phyloP scores from a whole-genome alignment of 495 filamentous ascomycete genomes.

The Margaritispora aquatica region DNA sequence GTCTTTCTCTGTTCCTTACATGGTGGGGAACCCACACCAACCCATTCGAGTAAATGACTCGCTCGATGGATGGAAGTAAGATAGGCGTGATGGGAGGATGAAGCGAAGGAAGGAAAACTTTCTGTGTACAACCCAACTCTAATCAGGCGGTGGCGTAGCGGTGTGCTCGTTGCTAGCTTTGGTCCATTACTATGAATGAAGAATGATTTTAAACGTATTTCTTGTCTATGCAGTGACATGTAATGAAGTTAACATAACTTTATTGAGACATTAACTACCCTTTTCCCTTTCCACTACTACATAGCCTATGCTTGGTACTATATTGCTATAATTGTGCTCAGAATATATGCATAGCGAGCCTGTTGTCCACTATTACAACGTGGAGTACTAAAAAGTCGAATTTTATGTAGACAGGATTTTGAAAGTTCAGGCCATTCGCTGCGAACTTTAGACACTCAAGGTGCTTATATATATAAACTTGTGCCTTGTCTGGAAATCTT shows the following conservation, averaged over 20 bases:
- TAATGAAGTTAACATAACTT: no score
- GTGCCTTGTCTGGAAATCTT: no score
- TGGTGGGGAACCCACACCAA: constrained; percentile 96
- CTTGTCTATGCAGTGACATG: no score
- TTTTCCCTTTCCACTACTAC: neutral
- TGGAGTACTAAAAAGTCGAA: no score
- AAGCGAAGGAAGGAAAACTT: neutral
- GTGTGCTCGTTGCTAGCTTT: constrained; percentile 14
- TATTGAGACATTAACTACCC: no score
- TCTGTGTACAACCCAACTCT: constrained; percentile 14
- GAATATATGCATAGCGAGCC: no score
- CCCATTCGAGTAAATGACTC: constrained; percentile 54
- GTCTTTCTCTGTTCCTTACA: constrained; percentile 83
- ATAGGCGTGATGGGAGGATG: neutral
- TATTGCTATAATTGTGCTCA: no score
- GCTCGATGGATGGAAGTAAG: neutral
- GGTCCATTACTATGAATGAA: constrained; percentile 1
- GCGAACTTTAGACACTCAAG: no score
- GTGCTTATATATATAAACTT: no score
- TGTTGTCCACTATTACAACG: no score
- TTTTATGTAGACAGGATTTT: no score
- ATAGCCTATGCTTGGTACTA: neutral
- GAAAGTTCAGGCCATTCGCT: no score
- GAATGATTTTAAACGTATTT: neutral
- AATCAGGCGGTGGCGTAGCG: constrained; percentile 13